Percentiles rank a stretch among this genome's conserved stretches.
Conservation (phyloP, 108 stramenopile genomes). For the Cyclotella atomus region DNA sequence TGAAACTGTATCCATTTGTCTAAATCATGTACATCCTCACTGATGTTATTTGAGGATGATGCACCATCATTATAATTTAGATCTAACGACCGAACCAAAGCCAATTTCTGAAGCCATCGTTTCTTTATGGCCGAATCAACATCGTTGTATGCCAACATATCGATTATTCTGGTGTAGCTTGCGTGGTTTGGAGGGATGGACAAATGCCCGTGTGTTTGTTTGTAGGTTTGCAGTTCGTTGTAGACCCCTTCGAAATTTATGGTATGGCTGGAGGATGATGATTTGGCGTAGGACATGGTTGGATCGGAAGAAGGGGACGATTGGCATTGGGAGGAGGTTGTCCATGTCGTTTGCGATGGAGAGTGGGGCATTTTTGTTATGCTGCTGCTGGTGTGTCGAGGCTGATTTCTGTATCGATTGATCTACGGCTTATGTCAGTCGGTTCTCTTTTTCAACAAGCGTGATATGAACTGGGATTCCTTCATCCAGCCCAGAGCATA, state of each 20-base stretch:
- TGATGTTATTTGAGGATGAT: not conserved
- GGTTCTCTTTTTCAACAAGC: no score
- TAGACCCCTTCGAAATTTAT: not conserved
- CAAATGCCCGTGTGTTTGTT: not conserved
- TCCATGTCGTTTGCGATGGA: no score
- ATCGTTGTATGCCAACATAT: not conserved
- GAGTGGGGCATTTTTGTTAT: no score
- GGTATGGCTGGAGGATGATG: not conserved
- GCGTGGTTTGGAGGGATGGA: not conserved
- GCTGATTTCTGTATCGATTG: no score
- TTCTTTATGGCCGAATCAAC: not conserved
- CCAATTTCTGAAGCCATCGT: not conserved
- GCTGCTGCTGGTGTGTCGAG: no score
- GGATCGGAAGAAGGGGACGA: no score
- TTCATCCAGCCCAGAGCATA: no score
- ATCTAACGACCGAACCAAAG: not conserved
- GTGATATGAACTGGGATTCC: no score
- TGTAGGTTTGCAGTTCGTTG: not conserved
- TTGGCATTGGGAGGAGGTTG: no score
- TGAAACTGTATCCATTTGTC: constrained; percentile 11
- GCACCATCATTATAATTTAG: not conserved
- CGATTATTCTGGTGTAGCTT: not conserved
- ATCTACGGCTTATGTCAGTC: no score
- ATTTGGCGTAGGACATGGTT: not conserved
- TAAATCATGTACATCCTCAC: no score